Evolutionary conservation across 495 filamentous ascomycete genomes (phyloP), one percentile per base, ranked within the genome.

Genomic region (Penicillium argentinense): DNA sequence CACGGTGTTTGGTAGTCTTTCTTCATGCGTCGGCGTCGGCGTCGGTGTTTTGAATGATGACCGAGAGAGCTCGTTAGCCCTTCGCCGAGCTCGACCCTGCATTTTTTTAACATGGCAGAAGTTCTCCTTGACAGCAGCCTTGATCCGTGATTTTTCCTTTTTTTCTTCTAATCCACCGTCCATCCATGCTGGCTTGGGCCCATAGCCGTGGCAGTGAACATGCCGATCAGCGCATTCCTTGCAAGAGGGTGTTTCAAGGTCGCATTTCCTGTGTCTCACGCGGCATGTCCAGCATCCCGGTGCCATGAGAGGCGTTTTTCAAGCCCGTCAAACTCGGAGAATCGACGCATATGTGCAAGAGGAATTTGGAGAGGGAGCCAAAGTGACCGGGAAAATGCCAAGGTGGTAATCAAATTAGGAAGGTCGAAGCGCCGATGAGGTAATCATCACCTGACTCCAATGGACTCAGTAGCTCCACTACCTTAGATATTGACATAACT

Each of bases 111-210:
- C 42, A 0, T 22, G 30, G 8, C 42, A 32, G 17, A 45, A 45
- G 17, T 45, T 45, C 11, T 45, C 30, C 9, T 45, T 45, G 12
- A 45, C 37, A 25, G 42, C 30, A 9, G 32, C 42, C 18, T 45
- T 45, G 30, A 45, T 45, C 3, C 23, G 19, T 24, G 30, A 19
- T 13, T 38, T 36, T 12, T 36, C 33, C n/a, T 36, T 36, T 21
- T 36, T 24, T 18, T 36, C 33, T 12, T 36, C 33, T 12, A 25
- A 17, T 24, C 39, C 51, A 18, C 45, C 42, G 24, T 54, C 39
- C 51, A 54, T 54, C 51, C 51, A 54, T 24, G 32, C 16, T 23
- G 51, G 51, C 45, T 43, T 54, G 12, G 51, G 46, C 8, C 51
- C 51, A 39, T 54, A 54, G 12, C 51, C 45, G 34, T 54, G 45